Conservation (phyloP, 176 grass and related monocot genomes). For the Echinochloa phyllopogon region DNA sequence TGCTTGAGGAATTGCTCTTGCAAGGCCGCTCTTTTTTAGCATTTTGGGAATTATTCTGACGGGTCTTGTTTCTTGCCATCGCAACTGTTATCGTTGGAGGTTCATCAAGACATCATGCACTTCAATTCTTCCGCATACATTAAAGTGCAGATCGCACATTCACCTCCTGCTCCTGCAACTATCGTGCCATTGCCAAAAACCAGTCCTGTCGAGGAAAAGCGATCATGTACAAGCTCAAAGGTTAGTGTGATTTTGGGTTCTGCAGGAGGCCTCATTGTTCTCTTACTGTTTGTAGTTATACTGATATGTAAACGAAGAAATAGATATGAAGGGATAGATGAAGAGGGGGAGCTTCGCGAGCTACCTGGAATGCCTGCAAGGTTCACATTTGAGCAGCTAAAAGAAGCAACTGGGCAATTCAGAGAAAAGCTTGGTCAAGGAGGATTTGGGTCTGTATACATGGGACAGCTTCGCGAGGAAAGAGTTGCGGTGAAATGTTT, state of each 20-base stretch:
- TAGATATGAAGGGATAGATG: background rate
- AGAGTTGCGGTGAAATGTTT: slow-evolving; percentile 57
- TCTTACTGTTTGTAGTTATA: too few species aligned
- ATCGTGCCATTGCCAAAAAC: too few species aligned
- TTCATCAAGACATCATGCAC: background rate
- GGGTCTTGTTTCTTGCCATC: slow-evolving; percentile 37
- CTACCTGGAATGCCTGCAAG: slow-evolving; percentile 49
- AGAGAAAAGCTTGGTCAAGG: slow-evolving; percentile 50
- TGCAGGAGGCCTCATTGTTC: too few species aligned
- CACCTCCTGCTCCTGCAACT: background rate
- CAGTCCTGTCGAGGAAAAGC: too few species aligned
- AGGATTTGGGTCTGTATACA: slow-evolving; percentile 58
- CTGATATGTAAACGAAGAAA: too few species aligned
- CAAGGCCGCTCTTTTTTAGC: slow-evolving; percentile 62
- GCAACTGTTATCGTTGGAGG: slow-evolving; percentile 34
- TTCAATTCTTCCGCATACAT: slow-evolving; percentile 43
- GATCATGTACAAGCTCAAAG: too few species aligned
- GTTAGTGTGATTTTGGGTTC: too few species aligned
- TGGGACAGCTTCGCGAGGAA: slow-evolving; percentile 33
- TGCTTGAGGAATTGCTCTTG: slow-evolving; percentile 65
- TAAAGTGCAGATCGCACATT: slow-evolving; percentile 48
- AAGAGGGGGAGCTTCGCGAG: slow-evolving; percentile 31
- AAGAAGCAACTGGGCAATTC: slow-evolving; percentile 47
- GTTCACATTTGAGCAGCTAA: slow-evolving; percentile 40
- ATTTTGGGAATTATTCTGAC: background rate